Base-by-base conservation (phyloP, 2,329 filamentous ascomycete genomes). In the Diaporthe ampelina region DNA sequence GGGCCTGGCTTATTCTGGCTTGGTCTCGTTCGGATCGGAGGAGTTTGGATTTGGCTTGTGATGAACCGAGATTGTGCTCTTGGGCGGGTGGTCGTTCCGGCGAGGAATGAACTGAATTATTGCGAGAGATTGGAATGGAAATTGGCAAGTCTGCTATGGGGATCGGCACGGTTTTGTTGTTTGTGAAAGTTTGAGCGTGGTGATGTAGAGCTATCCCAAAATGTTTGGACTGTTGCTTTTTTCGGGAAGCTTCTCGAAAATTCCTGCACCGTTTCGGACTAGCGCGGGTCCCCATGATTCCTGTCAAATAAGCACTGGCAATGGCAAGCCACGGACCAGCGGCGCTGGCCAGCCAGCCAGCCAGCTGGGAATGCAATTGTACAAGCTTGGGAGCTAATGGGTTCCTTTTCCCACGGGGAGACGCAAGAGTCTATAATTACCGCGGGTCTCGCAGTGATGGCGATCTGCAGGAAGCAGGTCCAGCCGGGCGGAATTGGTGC, bases 191-290 rank as follows among this genome's bases (percentile, higher is more conserved):
- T 17, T 69, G 35, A 50, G 45, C 4, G 26, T 56, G 54, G 54
- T 59, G 37, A 24, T 37, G 40, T 26, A 26, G 9, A 68, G 63
- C 63, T 68, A 52, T 68, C 63, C 32, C 63, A 54, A 54, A 68
- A 54, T 54, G 63, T 67, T 48, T 50, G 45, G 78, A 74, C 76
- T 74, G 76, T 35, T 79, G 72, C 73, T 76, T 56, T 48, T 73
- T 80, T 78, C 78, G 78, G 78, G 81, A 82, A 81, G 70, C 61
- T 82, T 83, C 82, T 80, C 29, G 81, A 83, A 82, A 76, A 74
- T 83, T 83, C 82, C 75, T 77, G 79, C 67, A 77, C 78, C 17
- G 71, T 80, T 77, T 4, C 4, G 76, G 79, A 65, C 76, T 81
- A 82, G 79, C 79, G 76, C 54, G 43, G 70, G 57, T 24, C 70